These are phyloP conservation scores for Gymnopilus junonius DNA, from an alignment of 768 basidiomycete genomes.

Conservation along the genomic window DNA sequence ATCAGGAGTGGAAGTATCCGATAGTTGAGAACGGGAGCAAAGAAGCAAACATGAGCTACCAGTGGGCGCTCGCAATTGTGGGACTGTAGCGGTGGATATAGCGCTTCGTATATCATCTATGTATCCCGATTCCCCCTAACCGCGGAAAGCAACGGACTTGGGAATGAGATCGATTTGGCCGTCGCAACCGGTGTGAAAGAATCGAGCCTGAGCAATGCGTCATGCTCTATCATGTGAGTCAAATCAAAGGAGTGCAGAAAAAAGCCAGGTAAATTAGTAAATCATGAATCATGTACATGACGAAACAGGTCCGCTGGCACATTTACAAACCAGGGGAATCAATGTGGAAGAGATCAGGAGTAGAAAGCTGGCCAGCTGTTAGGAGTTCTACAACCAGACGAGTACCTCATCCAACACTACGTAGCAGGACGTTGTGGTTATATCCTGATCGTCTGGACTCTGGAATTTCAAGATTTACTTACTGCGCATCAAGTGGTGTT, in stretches of 20 bases:
- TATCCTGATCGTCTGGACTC: too few relatives aligned
- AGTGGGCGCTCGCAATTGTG: neutral
- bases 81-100: neutral
- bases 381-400: neutral
- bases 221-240: constrained; percentile 3
- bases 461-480: too few relatives aligned
- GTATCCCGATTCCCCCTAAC: neutral
- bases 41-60: neutral
- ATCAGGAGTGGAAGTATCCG: neutral
- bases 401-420: too few relatives aligned
- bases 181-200: constrained; percentile 1
- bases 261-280: neutral
- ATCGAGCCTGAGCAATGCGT: neutral
- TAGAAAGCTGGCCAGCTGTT: neutral
- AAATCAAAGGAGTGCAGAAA: neutral
- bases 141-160: neutral
- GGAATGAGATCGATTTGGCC: neutral
- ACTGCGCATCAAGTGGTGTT: too few relatives aligned
- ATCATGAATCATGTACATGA: constrained; percentile 4
- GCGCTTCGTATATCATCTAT: too few relatives aligned
- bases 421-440: too few relatives aligned
- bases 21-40: neutral
- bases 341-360: neutral
- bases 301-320: constrained; percentile 6
- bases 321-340: neutral